Evolutionary conservation across 306 rosid species (phyloP).

Genomic region (Echinosophora koreensis): DNA sequence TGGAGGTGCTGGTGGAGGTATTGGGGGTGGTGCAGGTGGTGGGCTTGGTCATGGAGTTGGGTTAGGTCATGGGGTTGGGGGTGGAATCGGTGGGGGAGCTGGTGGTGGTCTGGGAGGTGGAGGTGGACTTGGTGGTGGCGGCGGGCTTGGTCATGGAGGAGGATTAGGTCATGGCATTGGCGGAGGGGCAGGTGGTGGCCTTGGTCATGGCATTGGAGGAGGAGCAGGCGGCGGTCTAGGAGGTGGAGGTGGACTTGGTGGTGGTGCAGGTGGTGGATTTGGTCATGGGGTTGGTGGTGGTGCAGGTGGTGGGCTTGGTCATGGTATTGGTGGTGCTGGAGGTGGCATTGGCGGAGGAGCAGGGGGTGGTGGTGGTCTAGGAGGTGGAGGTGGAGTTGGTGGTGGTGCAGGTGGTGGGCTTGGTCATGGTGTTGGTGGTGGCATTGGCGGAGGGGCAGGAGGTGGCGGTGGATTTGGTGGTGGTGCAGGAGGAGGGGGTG

Average conservation of each 20-base stretch:
- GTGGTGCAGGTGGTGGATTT: background rate
- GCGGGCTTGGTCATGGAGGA: background rate
- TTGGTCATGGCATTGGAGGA: slow-evolving; percentile 28
- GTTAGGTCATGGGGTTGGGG: slow-evolving; percentile 16
- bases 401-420: background rate
- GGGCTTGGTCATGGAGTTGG: slow-evolving; percentile 29
- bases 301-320: background rate
- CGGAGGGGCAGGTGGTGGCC: too few relatives aligned
- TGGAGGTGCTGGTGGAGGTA: background rate
- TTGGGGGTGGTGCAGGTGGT: slow-evolving; percentile 6
- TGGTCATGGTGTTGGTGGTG: slow-evolving; percentile 10
- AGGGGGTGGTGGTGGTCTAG: background rate
- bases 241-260: slow-evolving; percentile 7
- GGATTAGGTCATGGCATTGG: slow-evolving; percentile 18
- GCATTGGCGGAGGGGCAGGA: background rate
- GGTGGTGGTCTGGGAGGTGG: slow-evolving; percentile 34
- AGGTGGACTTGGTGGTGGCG: background rate
- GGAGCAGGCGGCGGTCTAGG: slow-evolving; percentile 36
- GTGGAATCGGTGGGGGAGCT: background rate
- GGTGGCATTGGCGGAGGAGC: slow-evolving; percentile 2
- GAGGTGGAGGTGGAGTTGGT: background rate
- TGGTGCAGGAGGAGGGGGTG: background rate
- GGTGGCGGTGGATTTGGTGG: background rate
- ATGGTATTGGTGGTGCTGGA: slow-evolving; percentile 33
- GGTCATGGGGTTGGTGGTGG: slow-evolving; percentile 38